phyloP scores from a whole-genome alignment of 2,329 filamentous ascomycete species.

The Ophiosphaerella narmari region DNA sequence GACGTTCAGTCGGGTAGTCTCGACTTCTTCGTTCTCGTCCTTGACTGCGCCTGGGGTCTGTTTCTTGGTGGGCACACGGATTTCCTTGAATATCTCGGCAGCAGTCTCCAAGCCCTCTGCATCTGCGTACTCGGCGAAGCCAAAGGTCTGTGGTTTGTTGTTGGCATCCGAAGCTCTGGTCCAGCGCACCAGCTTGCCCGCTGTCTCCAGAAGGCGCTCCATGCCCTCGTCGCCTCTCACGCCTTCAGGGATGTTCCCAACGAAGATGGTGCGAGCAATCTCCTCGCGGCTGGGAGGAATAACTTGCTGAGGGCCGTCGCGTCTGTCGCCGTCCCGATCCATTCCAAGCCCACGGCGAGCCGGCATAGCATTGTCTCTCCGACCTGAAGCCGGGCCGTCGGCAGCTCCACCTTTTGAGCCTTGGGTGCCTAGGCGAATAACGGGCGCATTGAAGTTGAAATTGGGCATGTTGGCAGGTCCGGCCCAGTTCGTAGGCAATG shows the following conservation, averaged over 20 bases:
- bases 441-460: slow-evolving; percentile 96
- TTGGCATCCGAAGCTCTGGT: slow-evolving; percentile 78
- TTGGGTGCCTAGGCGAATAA: slow-evolving; percentile 87
- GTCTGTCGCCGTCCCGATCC: slow-evolving; percentile 64
- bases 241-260: slow-evolving; percentile 83
- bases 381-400: slow-evolving; percentile 51
- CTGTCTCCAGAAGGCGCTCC: slow-evolving; percentile 76
- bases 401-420: slow-evolving; percentile 61
- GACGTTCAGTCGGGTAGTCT: slow-evolving; percentile 70
- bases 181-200: slow-evolving; percentile 82
- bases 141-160: slow-evolving; percentile 83
- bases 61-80: slow-evolving; percentile 80
- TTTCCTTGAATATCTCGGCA: slow-evolving; percentile 79
- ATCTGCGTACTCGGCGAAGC: slow-evolving; percentile 95
- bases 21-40: slow-evolving; percentile 55
- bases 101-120: slow-evolving; percentile 84
- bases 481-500: slow-evolving; percentile 83
- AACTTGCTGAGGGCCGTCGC: slow-evolving; percentile 69
- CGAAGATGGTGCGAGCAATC: slow-evolving; percentile 86
- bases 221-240: slow-evolving; percentile 76
- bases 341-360: slow-evolving; percentile 61
- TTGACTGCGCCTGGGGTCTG: slow-evolving; percentile 59
- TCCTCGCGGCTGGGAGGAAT: slow-evolving; percentile 88
- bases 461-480: slow-evolving; percentile 90
- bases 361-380: slow-evolving; percentile 53